phyloP scores from a whole-genome alignment of 441 rosid species.

The Pelargonium myrrhifolium region DNA sequence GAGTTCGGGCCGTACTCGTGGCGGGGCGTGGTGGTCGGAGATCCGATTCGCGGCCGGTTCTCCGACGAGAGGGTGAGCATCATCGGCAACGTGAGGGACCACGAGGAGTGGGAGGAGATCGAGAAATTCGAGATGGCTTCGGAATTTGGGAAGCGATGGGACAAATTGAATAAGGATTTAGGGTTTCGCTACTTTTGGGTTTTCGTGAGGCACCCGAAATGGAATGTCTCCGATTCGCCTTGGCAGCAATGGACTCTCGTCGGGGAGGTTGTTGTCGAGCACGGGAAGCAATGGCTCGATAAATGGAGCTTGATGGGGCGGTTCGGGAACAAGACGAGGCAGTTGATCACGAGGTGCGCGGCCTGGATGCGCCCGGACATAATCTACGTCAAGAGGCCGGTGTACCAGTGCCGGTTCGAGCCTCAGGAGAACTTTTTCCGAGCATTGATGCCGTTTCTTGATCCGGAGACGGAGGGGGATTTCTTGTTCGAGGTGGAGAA shows the following conservation, averaged over 20 bases:
- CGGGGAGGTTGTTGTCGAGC: constrained; percentile 65
- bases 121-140: constrained; percentile 77
- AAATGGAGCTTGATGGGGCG: constrained; percentile 95
- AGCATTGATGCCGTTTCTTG: constrained; percentile 46
- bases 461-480: constrained; percentile 58
- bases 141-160: constrained; percentile 54
- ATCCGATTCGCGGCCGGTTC: constrained; percentile 64
- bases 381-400: constrained; percentile 77
- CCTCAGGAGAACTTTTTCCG: constrained; percentile 62
- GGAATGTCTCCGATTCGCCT: constrained; percentile 62
- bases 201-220: constrained; percentile 80
- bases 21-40: constrained; percentile 88
- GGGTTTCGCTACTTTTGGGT: constrained; percentile 82
- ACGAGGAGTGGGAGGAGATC: constrained; percentile 75
- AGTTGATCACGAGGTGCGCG: constrained; percentile 60
- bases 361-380: constrained; percentile 95
- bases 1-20: constrained; percentile 90
- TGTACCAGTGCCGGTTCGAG: constrained; percentile 83
- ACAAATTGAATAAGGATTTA: constrained; percentile 46
- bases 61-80: constrained; percentile 68
- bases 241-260: constrained; percentile 96
- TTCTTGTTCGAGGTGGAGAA: constrained; percentile 51
- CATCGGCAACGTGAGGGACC: constrained; percentile 52
- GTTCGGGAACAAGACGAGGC: constrained; percentile 62
- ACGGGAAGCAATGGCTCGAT: constrained; percentile 62